Conservation (phyloP, 1,139 yeast species). For the Kodamaea anthophila region DNA sequence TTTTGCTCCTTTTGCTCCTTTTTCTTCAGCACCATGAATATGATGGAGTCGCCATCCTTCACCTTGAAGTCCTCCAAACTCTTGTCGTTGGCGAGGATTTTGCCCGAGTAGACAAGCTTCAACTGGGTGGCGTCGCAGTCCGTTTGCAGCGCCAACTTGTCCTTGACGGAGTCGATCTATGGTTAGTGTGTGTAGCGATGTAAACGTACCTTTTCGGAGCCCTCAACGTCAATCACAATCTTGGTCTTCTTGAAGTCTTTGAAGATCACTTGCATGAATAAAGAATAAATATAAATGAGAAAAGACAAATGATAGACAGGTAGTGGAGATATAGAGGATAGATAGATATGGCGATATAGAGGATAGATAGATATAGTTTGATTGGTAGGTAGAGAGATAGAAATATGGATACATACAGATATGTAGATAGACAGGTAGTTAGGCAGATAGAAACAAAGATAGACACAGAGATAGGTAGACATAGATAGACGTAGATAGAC, state of each 20-base stretch:
- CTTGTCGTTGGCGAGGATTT: constrained; percentile 81
- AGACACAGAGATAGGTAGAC: too few relatives aligned
- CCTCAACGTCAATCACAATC: constrained; percentile 73
- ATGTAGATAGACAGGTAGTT: too few relatives aligned
- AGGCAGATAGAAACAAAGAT: too few relatives aligned
- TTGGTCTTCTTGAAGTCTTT: constrained; percentile 92
- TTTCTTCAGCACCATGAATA: constrained; percentile 74
- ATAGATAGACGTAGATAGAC: too few relatives aligned
- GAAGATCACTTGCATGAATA: constrained; percentile 83
- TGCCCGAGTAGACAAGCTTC: constrained; percentile 88
- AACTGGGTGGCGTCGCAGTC: constrained; percentile 70
- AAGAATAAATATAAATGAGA: too few relatives aligned
- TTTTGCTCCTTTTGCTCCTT: constrained; percentile 20
- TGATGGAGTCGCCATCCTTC: constrained; percentile 85
- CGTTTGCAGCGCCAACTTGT: constrained; percentile 61
- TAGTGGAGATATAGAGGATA: too few relatives aligned
- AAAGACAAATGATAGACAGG: too few relatives aligned
- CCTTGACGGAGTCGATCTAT: constrained; percentile 64
- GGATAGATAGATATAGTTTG: too few relatives aligned
- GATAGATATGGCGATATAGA: too few relatives aligned
- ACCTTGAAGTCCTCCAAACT: constrained; percentile 66
- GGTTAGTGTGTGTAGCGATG: constrained; percentile 5
- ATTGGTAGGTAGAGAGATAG: too few relatives aligned
- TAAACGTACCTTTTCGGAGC: constrained; percentile 55
- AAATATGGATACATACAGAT: too few relatives aligned